Percentiles rank a stretch among this genome's conserved stretches.
Conservation (phyloP, 106 monocot genomes). For the Allium sativum region DNA sequence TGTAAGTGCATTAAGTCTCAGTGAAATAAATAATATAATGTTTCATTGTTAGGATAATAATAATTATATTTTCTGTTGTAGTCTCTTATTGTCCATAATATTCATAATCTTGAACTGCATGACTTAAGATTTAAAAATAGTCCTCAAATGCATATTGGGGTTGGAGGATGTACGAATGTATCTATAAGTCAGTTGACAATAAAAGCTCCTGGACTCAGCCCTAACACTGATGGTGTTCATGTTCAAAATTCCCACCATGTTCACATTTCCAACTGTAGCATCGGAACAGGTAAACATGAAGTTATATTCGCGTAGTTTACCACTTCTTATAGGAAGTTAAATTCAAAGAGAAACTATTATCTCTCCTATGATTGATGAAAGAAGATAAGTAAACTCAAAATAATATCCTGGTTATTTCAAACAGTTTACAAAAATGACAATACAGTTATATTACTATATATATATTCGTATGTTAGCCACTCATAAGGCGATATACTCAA, state of each 20-base stretch:
- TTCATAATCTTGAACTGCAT: not conserved
- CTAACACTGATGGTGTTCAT: slow-evolving; percentile 16
- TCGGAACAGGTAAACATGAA: slow-evolving; percentile 9
- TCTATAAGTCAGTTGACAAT: not conserved
- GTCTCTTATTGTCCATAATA: too few relatives aligned
- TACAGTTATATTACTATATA: too few relatives aligned
- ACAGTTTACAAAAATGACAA: too few relatives aligned
- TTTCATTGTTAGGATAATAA: too few relatives aligned
- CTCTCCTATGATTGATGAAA: not conserved
- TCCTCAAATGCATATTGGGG: slow-evolving; percentile 8
- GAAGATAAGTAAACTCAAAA: not conserved
- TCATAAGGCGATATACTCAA: too few relatives aligned
- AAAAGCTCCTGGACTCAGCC: slow-evolving; percentile 2
- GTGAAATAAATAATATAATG: too few relatives aligned
- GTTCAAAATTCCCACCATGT: slow-evolving; percentile 2
- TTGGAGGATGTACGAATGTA: not conserved
- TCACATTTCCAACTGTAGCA: not conserved
- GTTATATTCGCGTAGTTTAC: not conserved
- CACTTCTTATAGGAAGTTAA: too few relatives aligned
- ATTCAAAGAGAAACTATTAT: too few relatives aligned
- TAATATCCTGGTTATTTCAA: not conserved
- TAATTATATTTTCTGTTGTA: too few relatives aligned
- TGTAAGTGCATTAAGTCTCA: too few relatives aligned
- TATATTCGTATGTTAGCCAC: too few relatives aligned
- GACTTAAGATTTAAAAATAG: slow-evolving; percentile 5